phyloP scores from a whole-genome alignment of 768 basidiomycete species.

The Sarcomyxa edulis region DNA sequence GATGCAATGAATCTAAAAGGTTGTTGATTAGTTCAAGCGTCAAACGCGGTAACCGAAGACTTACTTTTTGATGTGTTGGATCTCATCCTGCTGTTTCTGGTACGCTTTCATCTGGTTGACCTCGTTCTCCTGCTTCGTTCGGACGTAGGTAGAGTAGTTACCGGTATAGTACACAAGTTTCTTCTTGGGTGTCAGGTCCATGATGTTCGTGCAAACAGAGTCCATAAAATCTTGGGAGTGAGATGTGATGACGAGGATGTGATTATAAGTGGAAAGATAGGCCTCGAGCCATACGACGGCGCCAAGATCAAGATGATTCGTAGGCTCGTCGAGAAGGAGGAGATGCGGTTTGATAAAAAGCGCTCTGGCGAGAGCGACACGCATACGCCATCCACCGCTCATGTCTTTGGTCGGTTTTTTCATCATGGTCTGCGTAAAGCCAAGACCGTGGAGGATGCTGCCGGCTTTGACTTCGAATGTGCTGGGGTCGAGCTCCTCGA shows the following conservation, averaged over 20 bases:
- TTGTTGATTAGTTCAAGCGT: constrained; percentile 3
- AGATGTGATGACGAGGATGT: constrained; percentile 95
- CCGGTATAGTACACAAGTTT: constrained; percentile 92
- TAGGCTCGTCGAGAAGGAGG: constrained; percentile 88
- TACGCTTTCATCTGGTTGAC: constrained; percentile 99
- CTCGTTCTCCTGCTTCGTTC: constrained; percentile 96
- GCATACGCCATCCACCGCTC: constrained; percentile 99
- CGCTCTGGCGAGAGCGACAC: constrained; percentile 93
- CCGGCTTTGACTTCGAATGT: constrained; percentile 97
- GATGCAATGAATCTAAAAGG: constrained; percentile 85
- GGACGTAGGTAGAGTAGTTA: constrained; percentile 96
- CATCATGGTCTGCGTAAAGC: constrained; percentile 91
- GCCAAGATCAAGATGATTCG: constrained; percentile 92
- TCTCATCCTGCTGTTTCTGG: constrained; percentile 97
- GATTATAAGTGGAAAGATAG: constrained; percentile 96
- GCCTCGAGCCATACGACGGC: constrained; percentile 99
- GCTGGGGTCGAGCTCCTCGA: constrained; percentile 93
- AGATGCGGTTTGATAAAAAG: constrained; percentile 96
- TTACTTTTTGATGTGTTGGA: constrained; percentile 96
- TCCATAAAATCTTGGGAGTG: constrained; percentile 99
- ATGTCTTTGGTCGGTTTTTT: constrained; percentile 95
- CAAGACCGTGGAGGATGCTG: constrained; percentile 95
- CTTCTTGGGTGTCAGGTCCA: constrained; percentile 92
- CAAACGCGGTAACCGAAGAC: constrained; percentile 11
- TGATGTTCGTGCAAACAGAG: constrained; percentile 93